Evolutionary conservation across 768 basidiomycete species (phyloP), one percentile per base, ranked within the genome.

Genomic region (Pholiota microspora): DNA sequence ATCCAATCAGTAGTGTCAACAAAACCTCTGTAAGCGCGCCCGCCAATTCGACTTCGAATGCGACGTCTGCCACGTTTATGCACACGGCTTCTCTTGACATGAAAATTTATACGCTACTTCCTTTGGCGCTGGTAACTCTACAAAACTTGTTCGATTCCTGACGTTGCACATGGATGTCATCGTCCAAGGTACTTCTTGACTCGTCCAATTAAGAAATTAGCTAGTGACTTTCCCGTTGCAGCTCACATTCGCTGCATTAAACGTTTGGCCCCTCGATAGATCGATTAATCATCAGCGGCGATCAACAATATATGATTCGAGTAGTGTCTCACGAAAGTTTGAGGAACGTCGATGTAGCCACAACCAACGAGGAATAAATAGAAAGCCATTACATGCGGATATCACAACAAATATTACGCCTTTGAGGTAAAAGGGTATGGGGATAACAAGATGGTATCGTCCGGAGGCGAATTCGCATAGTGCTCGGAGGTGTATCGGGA

Each of bases 31-130:
- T 27, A 32, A 52, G 24, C 21, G 40, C 32, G 32, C 45, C 56
- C 7, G 15, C 29, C 27, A 56, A 56, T 34, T 28, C 40, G 40
- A 51, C 48, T 24, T 55, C 54, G 16, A 45, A 31, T 45, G 54
- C 36, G 24, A 15, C 25, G 24, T 29, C 16, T n/a, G 35, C 18
- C 13, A 32, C 23, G 16, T 31, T 4, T 32, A n/a, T n/a, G n/a
- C n/a, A n/a, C n/a, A n/a, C n/a, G n/a, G n/a, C n/a, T n/a, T n/a
- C n/a, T n/a, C n/a, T n/a, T n/a, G n/a, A 42, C 16, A 42, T 21
- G 9, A 4, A 23, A 21, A 42, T n/a, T 2, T 21, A 48, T 32
- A 18, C 29, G 25, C 29, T 48, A 18, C 16, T 48, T 32, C 29
- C 46, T 1, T 48, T n/a, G 40, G 40, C 40, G 7, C 16, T 16